Base-by-base conservation (phyloP, 2,329 filamentous ascomycete genomes). In the Cordyceps tenuipes region DNA sequence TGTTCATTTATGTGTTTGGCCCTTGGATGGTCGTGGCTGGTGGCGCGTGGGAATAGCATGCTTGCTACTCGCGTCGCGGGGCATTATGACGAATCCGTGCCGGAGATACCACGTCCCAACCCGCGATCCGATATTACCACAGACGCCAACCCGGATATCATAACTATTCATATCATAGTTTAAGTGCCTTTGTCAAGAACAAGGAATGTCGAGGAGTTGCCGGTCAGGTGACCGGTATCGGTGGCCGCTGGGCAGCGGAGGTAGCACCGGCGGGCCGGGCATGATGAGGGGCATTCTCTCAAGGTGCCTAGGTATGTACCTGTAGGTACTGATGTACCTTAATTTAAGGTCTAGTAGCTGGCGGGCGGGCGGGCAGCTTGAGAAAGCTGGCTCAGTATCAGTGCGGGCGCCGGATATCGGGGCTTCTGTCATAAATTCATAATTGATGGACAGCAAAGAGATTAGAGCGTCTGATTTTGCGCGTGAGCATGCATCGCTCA, bases 191-290 rank as follows among this genome's bases (percentile, higher is more conserved):
- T 19, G n/a, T 52, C 46, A 47, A 53, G 31, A 34, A 19, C 9
- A 58, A 10, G 48, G 29, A n/a, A 46, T 47, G 17, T 8, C 17
- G 23, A 46, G 31, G 10, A 39, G 36, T 43, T 31, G 51, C 59
- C 59, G 59, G 59, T 60, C 59, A 60, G 51, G 59, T 60, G 59
- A 60, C 59, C 59, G 58, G 58, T 60, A 15, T 41, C n/a, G 19
- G 52, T 46, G 58, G 17, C 7, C 23, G 41, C 15, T 47, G 19
- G 50, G 15, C 17, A 39, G 21, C 19, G 47, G 56, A 26, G 41
- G n/a, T 17, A 21, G 44, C 13, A 29, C 47, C 39, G 48, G 51
- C 9, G 55, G 29, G 55, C 44, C 56, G 48, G 23, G 5, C 31
- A 23, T 21, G 47, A 17, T 17, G 47, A 46, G 47, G 43, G 41